These are phyloP conservation scores for Torulaspora delbrueckii DNA, from an alignment of 805 yeast species.

Conservation along the genomic window DNA sequence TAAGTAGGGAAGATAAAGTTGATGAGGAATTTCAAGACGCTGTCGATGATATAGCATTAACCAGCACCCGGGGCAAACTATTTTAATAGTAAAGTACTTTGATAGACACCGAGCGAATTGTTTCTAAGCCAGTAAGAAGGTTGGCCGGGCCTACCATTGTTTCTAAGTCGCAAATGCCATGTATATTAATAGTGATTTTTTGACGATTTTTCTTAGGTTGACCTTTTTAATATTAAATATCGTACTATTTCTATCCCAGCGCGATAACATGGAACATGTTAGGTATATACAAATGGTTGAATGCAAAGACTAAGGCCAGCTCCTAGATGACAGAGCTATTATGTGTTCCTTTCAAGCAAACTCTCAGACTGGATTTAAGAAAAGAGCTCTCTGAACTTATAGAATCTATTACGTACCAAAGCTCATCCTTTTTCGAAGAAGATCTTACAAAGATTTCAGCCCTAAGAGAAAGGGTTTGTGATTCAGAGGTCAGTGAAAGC, in stretches of 20 bases:
- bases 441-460: constrained; percentile 43
- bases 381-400: constrained; percentile 42
- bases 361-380: constrained; percentile 41
- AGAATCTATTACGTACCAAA: constrained; percentile 44
- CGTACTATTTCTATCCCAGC: background rate
- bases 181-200: background rate
- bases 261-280: background rate
- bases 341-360: constrained; percentile 47
- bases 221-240: background rate
- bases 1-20: constrained; percentile 9
- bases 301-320: background rate
- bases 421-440: constrained; percentile 38
- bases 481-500: constrained; percentile 36
- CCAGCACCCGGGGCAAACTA: constrained; percentile 30
- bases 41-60: constrained; percentile 21
- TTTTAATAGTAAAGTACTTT: constrained; percentile 9
- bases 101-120: background rate
- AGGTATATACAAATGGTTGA: background rate
- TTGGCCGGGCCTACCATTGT: background rate
- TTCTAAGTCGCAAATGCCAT: background rate
- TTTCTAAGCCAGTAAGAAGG: background rate
- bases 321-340: constrained; percentile 39
- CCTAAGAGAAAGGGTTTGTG: constrained; percentile 42
- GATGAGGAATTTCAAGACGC: constrained; percentile 33
- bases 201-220: background rate